A percentile compares a stretch with the other conserved stretches of the same genome.
These are phyloP conservation scores for Boletus eberwhitei DNA, from an alignment of 768 basidiomycete genomes.

Conservation along the genomic window DNA sequence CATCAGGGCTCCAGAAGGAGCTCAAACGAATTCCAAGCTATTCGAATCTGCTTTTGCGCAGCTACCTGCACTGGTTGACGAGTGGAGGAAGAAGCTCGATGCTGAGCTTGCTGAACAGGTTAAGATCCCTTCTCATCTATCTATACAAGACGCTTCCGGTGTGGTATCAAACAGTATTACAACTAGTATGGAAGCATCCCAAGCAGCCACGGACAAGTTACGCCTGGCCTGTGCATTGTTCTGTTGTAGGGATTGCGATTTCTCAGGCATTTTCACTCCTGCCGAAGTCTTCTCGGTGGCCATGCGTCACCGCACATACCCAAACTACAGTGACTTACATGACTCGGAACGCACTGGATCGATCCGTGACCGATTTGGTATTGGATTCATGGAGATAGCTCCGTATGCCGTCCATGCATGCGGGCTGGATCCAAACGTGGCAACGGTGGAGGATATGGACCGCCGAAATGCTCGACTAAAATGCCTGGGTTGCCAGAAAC, in stretches of 20 bases:
- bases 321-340: too few relatives aligned
- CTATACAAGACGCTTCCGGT: neutral
- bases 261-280: neutral
- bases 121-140: neutral
- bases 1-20: slow-evolving; percentile 1
- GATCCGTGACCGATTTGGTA: neutral
- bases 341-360: neutral
- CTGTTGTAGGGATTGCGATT: neutral
- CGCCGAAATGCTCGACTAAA: slow-evolving; percentile 5
- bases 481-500: neutral
- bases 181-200: neutral
- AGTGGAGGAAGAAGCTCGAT: neutral
- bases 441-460: slow-evolving; percentile 12
- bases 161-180: neutral
- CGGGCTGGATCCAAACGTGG: slow-evolving; percentile 14
- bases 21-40: neutral
- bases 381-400: neutral
- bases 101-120: neutral
- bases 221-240: neutral
- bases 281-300: neutral
- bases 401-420: slow-evolving; percentile 8
- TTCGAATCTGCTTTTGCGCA: neutral
- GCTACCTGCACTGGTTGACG: neutral
- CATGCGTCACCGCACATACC: neutral
- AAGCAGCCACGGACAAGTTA: neutral